phyloP scores from a whole-genome alignment of 371 early-diverging fungal species.

The Lichtheimia corymbifera region DNA sequence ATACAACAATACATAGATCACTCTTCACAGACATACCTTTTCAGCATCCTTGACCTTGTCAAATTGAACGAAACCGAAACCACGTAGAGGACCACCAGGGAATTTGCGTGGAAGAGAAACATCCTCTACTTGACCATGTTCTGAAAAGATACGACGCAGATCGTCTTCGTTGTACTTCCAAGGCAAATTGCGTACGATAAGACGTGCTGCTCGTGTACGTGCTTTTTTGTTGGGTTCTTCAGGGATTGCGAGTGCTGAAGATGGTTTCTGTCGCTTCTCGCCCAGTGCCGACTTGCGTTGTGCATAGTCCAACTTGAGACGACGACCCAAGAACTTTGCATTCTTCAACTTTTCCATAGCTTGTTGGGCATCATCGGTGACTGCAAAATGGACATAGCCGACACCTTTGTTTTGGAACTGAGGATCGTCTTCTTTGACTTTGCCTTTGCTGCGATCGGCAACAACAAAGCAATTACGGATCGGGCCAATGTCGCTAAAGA shows the following conservation, averaged over 20 bases:
- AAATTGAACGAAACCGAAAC: slow-evolving; percentile 14
- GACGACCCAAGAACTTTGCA: slow-evolving; percentile 65
- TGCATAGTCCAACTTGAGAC: slow-evolving; percentile 80
- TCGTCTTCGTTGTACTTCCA: slow-evolving; percentile 76
- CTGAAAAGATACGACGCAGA: slow-evolving; percentile 56
- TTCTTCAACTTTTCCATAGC: slow-evolving; percentile 75
- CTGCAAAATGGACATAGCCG: slow-evolving; percentile 89
- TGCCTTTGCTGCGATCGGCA: slow-evolving; percentile 39
- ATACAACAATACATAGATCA: background rate
- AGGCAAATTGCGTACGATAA: slow-evolving; percentile 91
- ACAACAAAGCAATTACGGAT: slow-evolving; percentile 91
- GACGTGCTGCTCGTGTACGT: slow-evolving; percentile 56
- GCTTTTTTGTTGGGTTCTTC: slow-evolving; percentile 1
- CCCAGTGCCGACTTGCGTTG: slow-evolving; percentile 20
- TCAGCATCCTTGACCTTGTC: slow-evolving; percentile 10
- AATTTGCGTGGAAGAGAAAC: slow-evolving; percentile 77
- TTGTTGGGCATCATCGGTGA: slow-evolving; percentile 84
- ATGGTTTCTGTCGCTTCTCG: slow-evolving; percentile 4
- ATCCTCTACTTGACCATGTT: slow-evolving; percentile 64
- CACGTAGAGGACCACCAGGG: slow-evolving; percentile 63
- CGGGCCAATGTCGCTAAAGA: slow-evolving; percentile 90
- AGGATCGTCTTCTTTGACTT: slow-evolving; percentile 29
- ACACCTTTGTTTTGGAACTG: slow-evolving; percentile 73
- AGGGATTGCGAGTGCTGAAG: background rate
- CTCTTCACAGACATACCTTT: slow-evolving; percentile 18